Conservation (phyloP, 768 basidiomycete genomes). For the Tylopilus sp. region DNA sequence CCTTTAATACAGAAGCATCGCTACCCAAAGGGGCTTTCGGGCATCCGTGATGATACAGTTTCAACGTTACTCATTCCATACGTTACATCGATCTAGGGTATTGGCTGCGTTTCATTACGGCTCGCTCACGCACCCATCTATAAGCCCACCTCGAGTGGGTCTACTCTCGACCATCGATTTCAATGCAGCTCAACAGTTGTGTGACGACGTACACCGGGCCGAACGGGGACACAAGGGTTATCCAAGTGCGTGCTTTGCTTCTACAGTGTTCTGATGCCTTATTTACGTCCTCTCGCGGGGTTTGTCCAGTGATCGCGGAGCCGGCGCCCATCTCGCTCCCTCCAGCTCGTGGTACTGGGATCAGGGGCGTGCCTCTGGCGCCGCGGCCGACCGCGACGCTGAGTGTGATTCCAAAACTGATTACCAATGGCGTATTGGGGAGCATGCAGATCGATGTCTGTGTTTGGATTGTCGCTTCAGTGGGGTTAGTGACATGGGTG, state of each 20-base stretch:
- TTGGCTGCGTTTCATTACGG: slow-evolving; percentile 70
- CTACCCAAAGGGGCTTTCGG: slow-evolving; percentile 13
- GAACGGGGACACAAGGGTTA: slow-evolving; percentile 27
- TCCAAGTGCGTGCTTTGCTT: slow-evolving; percentile 23
- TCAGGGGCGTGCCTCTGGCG: slow-evolving; percentile 32
- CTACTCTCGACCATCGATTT: slow-evolving; percentile 66
- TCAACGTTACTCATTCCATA: background rate
- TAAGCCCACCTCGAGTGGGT: slow-evolving; percentile 66
- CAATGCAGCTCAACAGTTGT: slow-evolving; percentile 43
- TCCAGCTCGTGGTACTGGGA: slow-evolving; percentile 19
- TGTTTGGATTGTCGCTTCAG: slow-evolving; percentile 18
- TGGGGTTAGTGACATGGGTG: slow-evolving; percentile 18
- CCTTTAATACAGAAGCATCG: background rate
- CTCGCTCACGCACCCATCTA: slow-evolving; percentile 63
- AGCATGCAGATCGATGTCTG: slow-evolving; percentile 4
- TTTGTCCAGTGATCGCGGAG: slow-evolving; percentile 37
- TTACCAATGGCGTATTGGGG: slow-evolving; percentile 18
- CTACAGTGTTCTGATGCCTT: rapidly evolving
- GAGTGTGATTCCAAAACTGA: slow-evolving; percentile 1
- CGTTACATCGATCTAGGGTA: slow-evolving; percentile 39
- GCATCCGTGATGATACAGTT: slow-evolving; percentile 4
- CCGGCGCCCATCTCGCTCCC: slow-evolving; percentile 37
- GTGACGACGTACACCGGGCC: slow-evolving; percentile 35
- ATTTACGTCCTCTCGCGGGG: background rate
- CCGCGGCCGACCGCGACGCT: slow-evolving; percentile 11